A percentile compares a stretch with the other conserved stretches of the same genome.
phyloP scores from a whole-genome alignment of 23 red algal species.

The Gracilaria vermiculophylla region DNA sequence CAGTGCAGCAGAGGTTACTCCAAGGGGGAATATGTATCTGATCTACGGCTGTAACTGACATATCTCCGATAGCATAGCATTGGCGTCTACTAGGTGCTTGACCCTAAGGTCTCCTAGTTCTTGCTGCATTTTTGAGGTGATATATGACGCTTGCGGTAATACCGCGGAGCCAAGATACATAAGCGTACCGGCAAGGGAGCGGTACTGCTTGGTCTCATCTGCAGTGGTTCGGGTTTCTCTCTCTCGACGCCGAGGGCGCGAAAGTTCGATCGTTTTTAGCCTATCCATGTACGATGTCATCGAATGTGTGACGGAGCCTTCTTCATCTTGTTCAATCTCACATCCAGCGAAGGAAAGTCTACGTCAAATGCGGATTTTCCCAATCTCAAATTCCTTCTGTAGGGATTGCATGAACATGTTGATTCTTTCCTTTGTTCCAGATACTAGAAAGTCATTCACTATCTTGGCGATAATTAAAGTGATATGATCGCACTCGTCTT shows the following conservation, averaged over 20 bases:
- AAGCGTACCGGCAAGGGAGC: background rate
- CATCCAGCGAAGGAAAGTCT: conserved; percentile 7
- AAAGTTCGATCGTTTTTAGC: background rate
- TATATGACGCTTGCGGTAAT: conserved; percentile 18
- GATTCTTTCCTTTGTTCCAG: background rate
- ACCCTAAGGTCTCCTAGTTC: background rate
- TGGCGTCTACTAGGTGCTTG: background rate
- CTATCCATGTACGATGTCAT: background rate
- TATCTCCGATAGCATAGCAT: conserved; percentile 41
- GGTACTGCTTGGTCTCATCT: background rate
- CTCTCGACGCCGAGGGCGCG: background rate
- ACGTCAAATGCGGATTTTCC: background rate
- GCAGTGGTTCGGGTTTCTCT: background rate
- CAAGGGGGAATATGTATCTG: background rate
- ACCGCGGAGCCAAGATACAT: conserved; percentile 1
- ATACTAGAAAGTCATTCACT: conserved; percentile 13
- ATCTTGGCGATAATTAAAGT: conserved; percentile 2
- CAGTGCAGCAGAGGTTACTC: background rate
- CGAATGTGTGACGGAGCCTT: background rate
- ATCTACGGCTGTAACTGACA: no score
- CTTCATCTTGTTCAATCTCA: background rate
- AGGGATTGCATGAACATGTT: background rate
- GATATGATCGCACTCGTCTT: background rate
- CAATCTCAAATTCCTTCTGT: conserved; percentile 1
- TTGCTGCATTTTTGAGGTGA: conserved; percentile 31